phyloP scores from a whole-genome alignment of 805 yeast genomes.

The Saccharomycopsis amapae region DNA sequence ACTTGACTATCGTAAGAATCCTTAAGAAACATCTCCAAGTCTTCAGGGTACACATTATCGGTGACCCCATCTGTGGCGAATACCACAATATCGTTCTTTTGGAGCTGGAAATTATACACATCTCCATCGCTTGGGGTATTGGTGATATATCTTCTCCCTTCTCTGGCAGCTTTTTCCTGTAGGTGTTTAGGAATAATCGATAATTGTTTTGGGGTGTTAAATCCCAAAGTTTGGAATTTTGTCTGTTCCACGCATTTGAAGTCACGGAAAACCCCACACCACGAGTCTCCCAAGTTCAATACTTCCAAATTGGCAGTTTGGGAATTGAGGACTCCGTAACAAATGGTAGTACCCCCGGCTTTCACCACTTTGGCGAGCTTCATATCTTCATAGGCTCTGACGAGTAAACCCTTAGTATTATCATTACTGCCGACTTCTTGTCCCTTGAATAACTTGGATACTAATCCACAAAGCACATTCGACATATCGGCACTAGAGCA shows the following conservation, averaged over 20 bases:
- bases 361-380: slow-evolving; percentile 50
- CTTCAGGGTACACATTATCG: slow-evolving; percentile 72
- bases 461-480: slow-evolving; percentile 60
- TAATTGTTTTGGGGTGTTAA: slow-evolving; percentile 88
- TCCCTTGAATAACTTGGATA: slow-evolving; percentile 31
- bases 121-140: slow-evolving; percentile 69
- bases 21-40: slow-evolving; percentile 59
- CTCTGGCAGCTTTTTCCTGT: slow-evolving; percentile 42
- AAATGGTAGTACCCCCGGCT: slow-evolving; percentile 93
- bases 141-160: slow-evolving; percentile 57
- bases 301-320: slow-evolving; percentile 47
- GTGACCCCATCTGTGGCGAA: slow-evolving; percentile 93
- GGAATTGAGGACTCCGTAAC: slow-evolving; percentile 64
- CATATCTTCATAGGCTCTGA: slow-evolving; percentile 49
- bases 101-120: slow-evolving; percentile 53
- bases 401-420: slow-evolving; percentile 35
- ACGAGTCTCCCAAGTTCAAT: slow-evolving; percentile 89
- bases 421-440: slow-evolving; percentile 13
- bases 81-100: slow-evolving; percentile 67
- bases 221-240: slow-evolving; percentile 72
- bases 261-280: slow-evolving; percentile 80
- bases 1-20: slow-evolving; percentile 32
- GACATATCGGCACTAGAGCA: slow-evolving; percentile 79
- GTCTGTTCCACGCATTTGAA: slow-evolving; percentile 57
- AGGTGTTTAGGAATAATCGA: slow-evolving; percentile 70